Percentiles rank a stretch among this genome's conserved stretches.
These are phyloP conservation scores for Trichoderma sp. DNA, from an alignment of 2,329 filamentous ascomycete species.

Conservation along the genomic window DNA sequence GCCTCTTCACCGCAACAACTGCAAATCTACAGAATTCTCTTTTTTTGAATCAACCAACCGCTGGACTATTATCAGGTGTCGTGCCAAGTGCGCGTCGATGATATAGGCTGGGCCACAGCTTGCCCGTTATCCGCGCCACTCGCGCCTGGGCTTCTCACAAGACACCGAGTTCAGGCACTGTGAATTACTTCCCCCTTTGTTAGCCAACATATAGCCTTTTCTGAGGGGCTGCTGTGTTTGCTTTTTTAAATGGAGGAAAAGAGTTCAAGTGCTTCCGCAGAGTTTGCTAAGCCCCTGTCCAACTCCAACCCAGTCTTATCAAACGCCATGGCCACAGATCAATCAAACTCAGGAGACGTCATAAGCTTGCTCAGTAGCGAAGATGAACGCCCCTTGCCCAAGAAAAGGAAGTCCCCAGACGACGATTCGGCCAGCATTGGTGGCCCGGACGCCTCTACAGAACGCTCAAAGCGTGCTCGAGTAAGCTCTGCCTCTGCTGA, in stretches of 20 bases:
- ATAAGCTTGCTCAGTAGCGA: conserved; percentile 17
- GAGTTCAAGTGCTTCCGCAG: neutral
- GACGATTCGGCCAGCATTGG: neutral
- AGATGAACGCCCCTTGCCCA: conserved; percentile 7
- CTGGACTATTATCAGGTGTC: too few relatives aligned
- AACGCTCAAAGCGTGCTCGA: conserved; percentile 24
- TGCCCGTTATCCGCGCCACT: neutral
- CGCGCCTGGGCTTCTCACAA: neutral
- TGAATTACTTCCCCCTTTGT: neutral
- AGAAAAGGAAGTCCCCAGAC: conserved; percentile 12
- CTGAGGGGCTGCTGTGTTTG: neutral
- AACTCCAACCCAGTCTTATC: neutral
- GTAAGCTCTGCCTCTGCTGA: conserved; percentile 13
- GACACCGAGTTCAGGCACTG: neutral
- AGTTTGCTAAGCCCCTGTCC: neutral
- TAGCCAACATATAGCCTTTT: neutral
- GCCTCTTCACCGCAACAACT: neutral
- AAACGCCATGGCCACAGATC: neutral
- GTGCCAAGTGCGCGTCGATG: neutral
- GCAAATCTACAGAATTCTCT: neutral
- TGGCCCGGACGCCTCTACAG: conserved; percentile 4
- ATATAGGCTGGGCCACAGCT: neutral
- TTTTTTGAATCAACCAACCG: neutral
- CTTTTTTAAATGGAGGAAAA: neutral
- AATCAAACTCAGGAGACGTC: conserved; percentile 17